These are phyloP conservation scores for Cryptococcus sp. DNA, from an alignment of 1,284 basidiomycete species.

Conservation along the genomic window DNA sequence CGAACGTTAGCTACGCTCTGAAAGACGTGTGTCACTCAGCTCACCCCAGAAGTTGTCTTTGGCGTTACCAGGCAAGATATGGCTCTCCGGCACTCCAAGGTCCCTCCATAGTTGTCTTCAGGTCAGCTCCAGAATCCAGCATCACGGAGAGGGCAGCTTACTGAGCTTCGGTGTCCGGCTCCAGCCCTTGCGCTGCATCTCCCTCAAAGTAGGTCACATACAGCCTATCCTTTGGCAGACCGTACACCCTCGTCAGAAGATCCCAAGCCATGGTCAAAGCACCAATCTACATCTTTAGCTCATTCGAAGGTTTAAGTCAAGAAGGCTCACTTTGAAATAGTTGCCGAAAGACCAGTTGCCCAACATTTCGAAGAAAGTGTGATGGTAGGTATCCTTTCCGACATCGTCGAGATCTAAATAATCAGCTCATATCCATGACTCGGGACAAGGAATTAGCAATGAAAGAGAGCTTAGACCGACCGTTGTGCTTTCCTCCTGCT, in stretches of 20 bases:
- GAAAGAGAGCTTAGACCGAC: too few species aligned
- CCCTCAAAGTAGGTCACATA: constrained; percentile 99
- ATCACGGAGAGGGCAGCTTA: constrained; percentile 15
- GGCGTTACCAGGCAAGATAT: constrained; percentile 87
- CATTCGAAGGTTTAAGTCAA: not conserved
- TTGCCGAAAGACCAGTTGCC: constrained; percentile 99
- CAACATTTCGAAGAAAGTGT: constrained; percentile 99
- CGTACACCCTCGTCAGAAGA: constrained; percentile 77
- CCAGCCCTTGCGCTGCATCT: constrained; percentile 76
- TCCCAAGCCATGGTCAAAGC: constrained; percentile 92
- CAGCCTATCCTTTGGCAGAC: constrained; percentile 80
- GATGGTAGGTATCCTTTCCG: constrained; percentile 72
- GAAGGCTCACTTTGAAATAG: constrained; percentile 80
- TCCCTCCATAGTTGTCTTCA: constrained; percentile 70
- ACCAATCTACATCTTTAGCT: constrained; percentile 61
- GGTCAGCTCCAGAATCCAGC: not conserved
- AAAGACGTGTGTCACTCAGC: constrained; percentile 35
- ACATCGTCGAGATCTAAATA: constrained; percentile 88
- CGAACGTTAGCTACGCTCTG: not conserved
- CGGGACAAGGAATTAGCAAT: not conserved
- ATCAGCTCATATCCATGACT: not conserved
- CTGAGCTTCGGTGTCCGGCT: constrained; percentile 79
- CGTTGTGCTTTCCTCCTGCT: constrained; percentile 97
- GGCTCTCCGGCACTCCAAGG: constrained; percentile 79
- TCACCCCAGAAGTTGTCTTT: constrained; percentile 99